Evolutionary conservation across 2,329 filamentous ascomycete species (phyloP).

Genomic region (Xylaria arbuscula): DNA sequence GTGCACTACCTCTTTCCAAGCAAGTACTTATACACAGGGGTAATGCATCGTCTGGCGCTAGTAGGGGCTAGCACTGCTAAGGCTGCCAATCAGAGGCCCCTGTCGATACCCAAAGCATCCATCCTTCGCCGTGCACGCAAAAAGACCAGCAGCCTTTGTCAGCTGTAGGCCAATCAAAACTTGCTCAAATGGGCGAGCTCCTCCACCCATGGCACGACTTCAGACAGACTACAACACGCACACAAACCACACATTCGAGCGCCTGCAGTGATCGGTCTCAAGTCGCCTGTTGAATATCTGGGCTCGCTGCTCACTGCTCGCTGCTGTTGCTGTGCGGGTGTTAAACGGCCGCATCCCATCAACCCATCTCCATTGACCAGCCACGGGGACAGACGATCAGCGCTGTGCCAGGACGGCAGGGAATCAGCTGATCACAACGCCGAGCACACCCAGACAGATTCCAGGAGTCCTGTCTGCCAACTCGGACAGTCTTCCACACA

Average conservation of each 20-base stretch:
- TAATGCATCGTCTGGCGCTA: background rate
- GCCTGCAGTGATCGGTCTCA: slow-evolving; percentile 28
- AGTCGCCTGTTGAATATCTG: slow-evolving; percentile 27
- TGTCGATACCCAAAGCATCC: slow-evolving; percentile 38
- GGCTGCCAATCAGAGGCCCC: slow-evolving; percentile 37
- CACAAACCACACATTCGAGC: slow-evolving; percentile 30
- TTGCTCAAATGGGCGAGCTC: slow-evolving; percentile 54
- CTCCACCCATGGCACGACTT: slow-evolving; percentile 46
- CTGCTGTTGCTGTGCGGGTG: background rate
- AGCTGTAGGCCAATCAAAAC: slow-evolving; percentile 57
- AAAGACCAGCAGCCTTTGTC: slow-evolving; percentile 44
- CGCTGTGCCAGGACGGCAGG: slow-evolving; percentile 24
- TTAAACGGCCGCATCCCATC: slow-evolving; percentile 10
- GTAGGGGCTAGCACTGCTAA: slow-evolving; percentile 30
- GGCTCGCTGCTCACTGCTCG: too few species aligned
- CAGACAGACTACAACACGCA: slow-evolving; percentile 30
- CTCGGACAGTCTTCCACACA: slow-evolving; percentile 3
- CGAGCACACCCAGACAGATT: background rate
- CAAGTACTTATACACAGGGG: slow-evolving; percentile 17
- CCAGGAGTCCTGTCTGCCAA: background rate
- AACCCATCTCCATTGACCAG: slow-evolving; percentile 4
- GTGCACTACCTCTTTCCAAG: background rate
- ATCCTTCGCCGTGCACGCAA: slow-evolving; percentile 26
- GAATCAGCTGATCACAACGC: slow-evolving; percentile 34
- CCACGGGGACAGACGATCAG: background rate